phyloP scores from a whole-genome alignment of 2,329 filamentous ascomycete genomes.

The Talaromyces sp. region DNA sequence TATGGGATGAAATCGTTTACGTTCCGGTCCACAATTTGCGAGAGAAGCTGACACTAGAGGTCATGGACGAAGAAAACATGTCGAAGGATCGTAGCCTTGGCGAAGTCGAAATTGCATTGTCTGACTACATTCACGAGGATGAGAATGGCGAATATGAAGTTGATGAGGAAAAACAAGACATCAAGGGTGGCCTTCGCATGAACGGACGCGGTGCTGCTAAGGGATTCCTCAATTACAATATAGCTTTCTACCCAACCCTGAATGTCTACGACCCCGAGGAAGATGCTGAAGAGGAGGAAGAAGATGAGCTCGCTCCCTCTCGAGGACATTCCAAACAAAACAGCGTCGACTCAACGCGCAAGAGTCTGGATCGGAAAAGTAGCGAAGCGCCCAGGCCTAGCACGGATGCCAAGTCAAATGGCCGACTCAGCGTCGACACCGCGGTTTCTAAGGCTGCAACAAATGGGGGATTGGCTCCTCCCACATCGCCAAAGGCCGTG shows the following conservation, averaged over 20 bases:
- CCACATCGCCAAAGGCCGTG: conserved; percentile 30
- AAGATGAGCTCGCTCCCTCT: conserved; percentile 37
- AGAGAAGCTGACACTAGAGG: conserved; percentile 83
- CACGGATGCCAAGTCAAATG: conserved; percentile 25
- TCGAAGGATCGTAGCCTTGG: conserved; percentile 88
- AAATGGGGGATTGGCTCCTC: conserved; percentile 38
- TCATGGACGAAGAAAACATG: conserved; percentile 94
- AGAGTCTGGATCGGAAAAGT: conserved; percentile 19
- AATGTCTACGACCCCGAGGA: conserved; percentile 86
- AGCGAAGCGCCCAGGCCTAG: neutral
- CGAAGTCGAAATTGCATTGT: conserved; percentile 70
- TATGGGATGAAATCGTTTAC: conserved; percentile 95
- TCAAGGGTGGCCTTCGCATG: conserved; percentile 68
- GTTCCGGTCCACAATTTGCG: conserved; percentile 81
- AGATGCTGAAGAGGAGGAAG: conserved; percentile 50
- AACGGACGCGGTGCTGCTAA: conserved; percentile 68
- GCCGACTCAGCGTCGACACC: conserved; percentile 35
- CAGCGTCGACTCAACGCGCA: conserved; percentile 33
- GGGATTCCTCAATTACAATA: conserved; percentile 77
- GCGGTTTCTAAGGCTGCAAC: conserved; percentile 37
- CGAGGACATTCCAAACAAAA: conserved; percentile 24
- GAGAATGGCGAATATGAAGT: conserved; percentile 78
- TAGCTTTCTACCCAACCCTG: conserved; percentile 85
- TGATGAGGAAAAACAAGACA: conserved; percentile 70
- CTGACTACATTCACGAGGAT: conserved; percentile 75